Conservation (phyloP, 805 yeast species). For the Wickerhamomyces ciferrii region DNA sequence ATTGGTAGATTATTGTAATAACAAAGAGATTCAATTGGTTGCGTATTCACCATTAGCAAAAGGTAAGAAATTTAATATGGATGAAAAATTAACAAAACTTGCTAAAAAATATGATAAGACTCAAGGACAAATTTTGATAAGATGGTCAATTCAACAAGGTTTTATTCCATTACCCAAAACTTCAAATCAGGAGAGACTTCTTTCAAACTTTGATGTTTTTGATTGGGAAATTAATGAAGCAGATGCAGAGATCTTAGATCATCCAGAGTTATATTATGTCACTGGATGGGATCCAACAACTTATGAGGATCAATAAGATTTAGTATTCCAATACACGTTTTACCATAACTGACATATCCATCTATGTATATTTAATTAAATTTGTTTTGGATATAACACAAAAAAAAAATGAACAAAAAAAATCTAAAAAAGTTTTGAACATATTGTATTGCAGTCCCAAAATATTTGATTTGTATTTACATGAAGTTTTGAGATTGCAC, state of each 20-base stretch:
- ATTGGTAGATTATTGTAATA: conserved; percentile 53
- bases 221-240: conserved; percentile 39
- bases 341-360: background rate
- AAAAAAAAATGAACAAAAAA: too few relatives aligned
- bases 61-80: conserved; percentile 46
- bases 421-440: too few relatives aligned
- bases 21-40: conserved; percentile 54
- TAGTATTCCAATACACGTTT: background rate
- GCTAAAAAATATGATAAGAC: conserved; percentile 44
- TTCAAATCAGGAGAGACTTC: conserved; percentile 43
- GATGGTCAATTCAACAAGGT: conserved; percentile 74
- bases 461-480: background rate
- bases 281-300: background rate
- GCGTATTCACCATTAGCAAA: conserved; percentile 79
- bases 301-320: background rate
- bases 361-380: background rate
- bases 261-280: conserved; percentile 38
- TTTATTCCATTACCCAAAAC: conserved; percentile 71
- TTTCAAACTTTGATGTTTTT: conserved; percentile 49
- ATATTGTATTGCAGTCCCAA: too few relatives aligned
- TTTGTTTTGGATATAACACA: background rate
- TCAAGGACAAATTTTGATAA: conserved; percentile 58
- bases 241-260: conserved; percentile 36
- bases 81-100: conserved; percentile 44
- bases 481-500: too few relatives aligned